These are phyloP conservation scores for Anisodus tanguticus DNA, from an alignment of 257 asterid species.

Conservation along the genomic window DNA sequence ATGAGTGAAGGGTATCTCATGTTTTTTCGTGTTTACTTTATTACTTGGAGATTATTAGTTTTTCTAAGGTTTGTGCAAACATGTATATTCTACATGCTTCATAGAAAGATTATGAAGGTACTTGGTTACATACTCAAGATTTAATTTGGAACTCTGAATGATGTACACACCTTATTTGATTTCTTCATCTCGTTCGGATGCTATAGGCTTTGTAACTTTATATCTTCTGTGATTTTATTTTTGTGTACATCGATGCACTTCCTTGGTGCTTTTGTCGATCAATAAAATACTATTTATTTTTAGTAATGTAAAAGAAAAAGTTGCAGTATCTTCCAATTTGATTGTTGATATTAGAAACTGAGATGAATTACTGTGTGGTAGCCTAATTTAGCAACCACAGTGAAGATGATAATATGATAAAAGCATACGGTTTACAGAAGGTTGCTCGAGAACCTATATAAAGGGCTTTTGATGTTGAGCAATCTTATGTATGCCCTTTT, in stretches of 20 bases:
- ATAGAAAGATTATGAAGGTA: background rate
- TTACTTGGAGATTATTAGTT: background rate
- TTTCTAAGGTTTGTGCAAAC: conserved; percentile 15
- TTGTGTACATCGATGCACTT: background rate
- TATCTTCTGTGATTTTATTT: background rate
- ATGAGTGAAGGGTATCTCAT: background rate
- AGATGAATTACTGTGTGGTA: background rate
- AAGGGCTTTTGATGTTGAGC: background rate
- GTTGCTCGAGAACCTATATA: background rate
- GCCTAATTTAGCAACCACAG: background rate
- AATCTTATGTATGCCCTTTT: background rate
- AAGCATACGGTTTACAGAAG: background rate
- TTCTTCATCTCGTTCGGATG: background rate
- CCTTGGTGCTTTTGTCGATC: background rate
- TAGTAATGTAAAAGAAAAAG: background rate
- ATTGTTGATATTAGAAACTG: background rate
- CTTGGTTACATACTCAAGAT: conserved; percentile 1
- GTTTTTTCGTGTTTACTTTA: background rate
- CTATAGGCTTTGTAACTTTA: background rate
- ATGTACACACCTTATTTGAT: background rate
- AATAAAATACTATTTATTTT: background rate
- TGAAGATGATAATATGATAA: background rate
- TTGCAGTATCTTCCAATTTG: background rate
- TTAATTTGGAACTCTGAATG: background rate
- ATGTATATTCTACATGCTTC: background rate